A percentile compares a stretch with the other conserved stretches of the same genome.
phyloP scores from a whole-genome alignment of 371 early-diverging fungal species.

The Gilbertella persicaria region DNA sequence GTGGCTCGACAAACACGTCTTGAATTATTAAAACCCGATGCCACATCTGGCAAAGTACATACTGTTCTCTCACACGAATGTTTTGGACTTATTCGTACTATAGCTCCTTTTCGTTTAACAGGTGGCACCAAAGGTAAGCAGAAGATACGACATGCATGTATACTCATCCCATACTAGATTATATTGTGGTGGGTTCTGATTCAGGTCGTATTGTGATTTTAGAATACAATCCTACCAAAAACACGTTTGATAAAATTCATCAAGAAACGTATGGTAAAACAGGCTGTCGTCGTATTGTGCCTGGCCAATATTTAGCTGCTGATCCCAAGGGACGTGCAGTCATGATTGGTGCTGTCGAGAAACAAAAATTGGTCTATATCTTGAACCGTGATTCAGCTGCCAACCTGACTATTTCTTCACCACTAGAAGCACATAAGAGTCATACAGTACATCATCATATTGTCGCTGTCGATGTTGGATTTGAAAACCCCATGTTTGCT shows the following conservation, averaged over 20 bases:
- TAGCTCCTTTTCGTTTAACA: slow-evolving; percentile 75
- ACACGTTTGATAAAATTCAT: slow-evolving; percentile 83
- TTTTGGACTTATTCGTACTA: slow-evolving; percentile 86
- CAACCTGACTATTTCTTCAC: slow-evolving; percentile 90
- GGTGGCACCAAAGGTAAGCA: slow-evolving; percentile 72
- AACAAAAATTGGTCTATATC: slow-evolving; percentile 95
- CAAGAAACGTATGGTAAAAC: slow-evolving; percentile 96
- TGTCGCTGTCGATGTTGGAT: slow-evolving; percentile 95
- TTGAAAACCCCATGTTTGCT: slow-evolving; percentile 98
- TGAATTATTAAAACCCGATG: slow-evolving; percentile 82
- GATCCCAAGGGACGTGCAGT: slow-evolving; percentile 98
- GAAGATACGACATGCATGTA: neutral
- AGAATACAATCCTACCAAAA: slow-evolving; percentile 81
- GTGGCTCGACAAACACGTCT: slow-evolving; percentile 81
- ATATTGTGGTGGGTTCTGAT: slow-evolving; percentile 89
- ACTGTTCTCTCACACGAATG: slow-evolving; percentile 75
- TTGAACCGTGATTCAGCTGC: slow-evolving; percentile 90
- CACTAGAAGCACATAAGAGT: slow-evolving; percentile 91
- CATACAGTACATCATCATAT: slow-evolving; percentile 75
- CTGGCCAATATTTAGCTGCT: slow-evolving; percentile 93
- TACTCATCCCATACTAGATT: slow-evolving; percentile 60
- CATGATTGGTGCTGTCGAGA: slow-evolving; percentile 94
- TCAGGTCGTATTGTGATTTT: slow-evolving; percentile 90
- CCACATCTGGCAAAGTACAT: slow-evolving; percentile 80
- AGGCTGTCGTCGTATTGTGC: slow-evolving; percentile 88